phyloP scores from a whole-genome alignment of 257 asterid genomes.

The Fraxinus quadrangulata region DNA sequence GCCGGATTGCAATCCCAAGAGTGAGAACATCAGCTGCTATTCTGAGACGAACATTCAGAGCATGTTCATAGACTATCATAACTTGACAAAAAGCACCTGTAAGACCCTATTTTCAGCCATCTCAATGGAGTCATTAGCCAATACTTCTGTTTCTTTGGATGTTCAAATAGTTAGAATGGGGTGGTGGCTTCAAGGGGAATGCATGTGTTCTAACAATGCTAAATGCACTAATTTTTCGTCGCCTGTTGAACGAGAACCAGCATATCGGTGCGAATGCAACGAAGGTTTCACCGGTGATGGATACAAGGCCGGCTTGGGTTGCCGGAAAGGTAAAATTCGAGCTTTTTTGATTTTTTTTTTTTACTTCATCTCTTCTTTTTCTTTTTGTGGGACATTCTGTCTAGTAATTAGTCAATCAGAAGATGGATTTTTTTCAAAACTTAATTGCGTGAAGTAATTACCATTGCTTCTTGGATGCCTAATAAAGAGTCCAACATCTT shows the following conservation, averaged over 20 bases:
- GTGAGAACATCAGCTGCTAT: constrained; percentile 59
- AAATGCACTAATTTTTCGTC: constrained; percentile 44
- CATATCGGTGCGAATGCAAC: constrained; percentile 62
- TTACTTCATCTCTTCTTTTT: neutral
- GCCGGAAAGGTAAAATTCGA: constrained; percentile 65
- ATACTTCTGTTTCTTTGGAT: constrained; percentile 61
- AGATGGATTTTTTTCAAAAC: neutral
- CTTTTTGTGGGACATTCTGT: neutral
- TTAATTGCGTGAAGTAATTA: neutral
- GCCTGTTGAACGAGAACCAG: constrained; percentile 29
- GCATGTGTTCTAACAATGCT: constrained; percentile 59
- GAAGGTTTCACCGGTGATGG: constrained; percentile 81
- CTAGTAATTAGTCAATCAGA: neutral
- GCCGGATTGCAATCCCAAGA: constrained; percentile 43
- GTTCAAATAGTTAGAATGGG: constrained; percentile 63
- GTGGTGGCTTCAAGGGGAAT: constrained; percentile 75
- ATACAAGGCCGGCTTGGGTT: constrained; percentile 57
- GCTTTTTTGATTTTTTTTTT: neutral
- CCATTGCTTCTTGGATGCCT: constrained; percentile 21
- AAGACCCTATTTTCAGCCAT: constrained; percentile 65
- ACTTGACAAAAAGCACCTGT: constrained; percentile 40
- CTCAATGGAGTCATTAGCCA: constrained; percentile 39
- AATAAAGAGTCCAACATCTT: neutral
- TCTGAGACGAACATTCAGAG: constrained; percentile 47
- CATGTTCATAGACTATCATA: constrained; percentile 43